Evolutionary conservation across 768 basidiomycete genomes (phyloP), one percentile per base, ranked within the genome.

Genomic region (Mycena alexandri): DNA sequence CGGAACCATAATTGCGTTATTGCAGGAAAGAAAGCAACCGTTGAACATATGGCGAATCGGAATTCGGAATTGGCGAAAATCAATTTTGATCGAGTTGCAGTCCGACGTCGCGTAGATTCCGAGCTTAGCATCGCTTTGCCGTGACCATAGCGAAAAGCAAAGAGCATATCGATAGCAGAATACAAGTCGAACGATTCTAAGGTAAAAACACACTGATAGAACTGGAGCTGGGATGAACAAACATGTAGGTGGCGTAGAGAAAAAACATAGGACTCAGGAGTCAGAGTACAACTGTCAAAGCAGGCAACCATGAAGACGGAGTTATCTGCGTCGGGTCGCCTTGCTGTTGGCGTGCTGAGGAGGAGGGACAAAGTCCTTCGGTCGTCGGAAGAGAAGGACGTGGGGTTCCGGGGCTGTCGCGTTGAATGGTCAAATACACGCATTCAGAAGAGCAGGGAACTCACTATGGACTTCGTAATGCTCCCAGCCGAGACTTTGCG

Each of bases 391-490:
- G 62, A 98, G 90, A 24, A 98, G 86, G 65, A 98, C 95, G 76
- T 97, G 95, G 12, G 95, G 95, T 78, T 95, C 95, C 10, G 95
- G 95, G 46, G 93, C 94, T 95, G 71, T 38, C 50, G 36, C 25
- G 47, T n/a, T 48, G 29, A 44, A 29, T 29, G 38, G 19, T 21
- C 29, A 51, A 61, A 54, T 12, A 52, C 38, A 64, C 50, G 29
- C 61, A 57, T 21, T 16, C 16, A 55, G 16, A 48, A 19, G 17
- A n/a, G 42, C 22, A 69, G 85, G 69, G 14, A 38, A 14, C 38
- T 38, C 69, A 92, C 95, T 93, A 74, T 98, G 96, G n/a, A 96
- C 93, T 83, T 96, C 96, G 74, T 96, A 98, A 74, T 98, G 96
- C 75, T 94, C 93, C 96, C 96, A 99, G 5, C 96, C 96, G 24